Base-by-base conservation (phyloP, 371 early-diverging fungal species). In the Amoeboaphelidium protococcarum region DNA sequence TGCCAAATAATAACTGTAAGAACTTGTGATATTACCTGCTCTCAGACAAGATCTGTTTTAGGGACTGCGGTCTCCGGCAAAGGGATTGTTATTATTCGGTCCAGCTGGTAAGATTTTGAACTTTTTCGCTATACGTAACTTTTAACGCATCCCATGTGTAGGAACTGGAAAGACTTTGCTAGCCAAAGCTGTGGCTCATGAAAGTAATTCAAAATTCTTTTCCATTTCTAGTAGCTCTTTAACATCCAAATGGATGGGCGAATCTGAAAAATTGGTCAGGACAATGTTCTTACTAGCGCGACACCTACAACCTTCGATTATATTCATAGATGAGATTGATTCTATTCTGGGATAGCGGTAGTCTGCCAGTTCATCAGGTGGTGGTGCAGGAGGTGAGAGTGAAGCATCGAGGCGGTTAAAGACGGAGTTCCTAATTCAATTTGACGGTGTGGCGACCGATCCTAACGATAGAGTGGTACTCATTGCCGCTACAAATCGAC, bases 221-320 rank as follows among this genome's bases (percentile, higher is more conserved):
- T 67, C 84, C 1, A 63, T 69, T 31, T 61, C 74, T 53, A 73
- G 82, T 0, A 81, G 83, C 10, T 80, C 87, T 3, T 64, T 94
- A 31, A 89, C 89, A 1, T 80, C 82, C 12, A 91, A 91, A 57
- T 94, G 88, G 87, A 76, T 89, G 13, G 94, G 94, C 23, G 92
- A 94, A 54, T 87, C 87, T 27, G 95, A 92, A 50, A 89, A 89
- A 60, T 79, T 91, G 83, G 89, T 80, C 1, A 72, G 89, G 0
- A 82, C 86, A n/a, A 56, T 94, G 40, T 94, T 94, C 66, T 79
- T 83, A 0, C 76, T 89, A 0, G 92, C 94, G 1, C 55, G 88
- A 24, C 72, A 72, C 42, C 68, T 74, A 49, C 80, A 82, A 57
- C 91, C 92, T 13, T 68, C 77, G 1, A 86, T 91, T 0, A 80